These are phyloP conservation scores for Chloroidium sp. DNA, from an alignment of 163 green algal genomes.

Conservation along the genomic window DNA sequence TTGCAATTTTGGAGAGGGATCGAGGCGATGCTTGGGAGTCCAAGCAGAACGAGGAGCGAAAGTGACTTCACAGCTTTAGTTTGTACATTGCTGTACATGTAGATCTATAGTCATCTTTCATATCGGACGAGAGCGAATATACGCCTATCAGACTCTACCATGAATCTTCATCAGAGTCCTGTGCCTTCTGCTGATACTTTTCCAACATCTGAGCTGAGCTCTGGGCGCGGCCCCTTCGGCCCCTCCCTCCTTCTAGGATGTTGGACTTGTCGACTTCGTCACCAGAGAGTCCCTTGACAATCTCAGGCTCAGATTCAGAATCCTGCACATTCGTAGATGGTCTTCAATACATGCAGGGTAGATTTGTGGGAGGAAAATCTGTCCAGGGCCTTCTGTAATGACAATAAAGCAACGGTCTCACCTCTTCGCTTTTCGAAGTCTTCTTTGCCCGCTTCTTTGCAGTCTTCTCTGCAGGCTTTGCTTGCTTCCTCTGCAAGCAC, in stretches of 20 bases:
- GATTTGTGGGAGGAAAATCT: not conserved
- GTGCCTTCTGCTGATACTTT: constrained; percentile 11
- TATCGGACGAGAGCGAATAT: too few species aligned
- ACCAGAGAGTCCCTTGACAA: constrained; percentile 30
- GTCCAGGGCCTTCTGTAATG: not conserved
- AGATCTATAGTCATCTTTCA: too few species aligned
- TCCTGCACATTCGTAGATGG: not conserved
- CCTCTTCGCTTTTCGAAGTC: too few species aligned
- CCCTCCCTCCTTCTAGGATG: constrained; percentile 29
- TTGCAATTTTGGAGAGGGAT: constrained; percentile 20
- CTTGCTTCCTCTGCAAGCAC: too few species aligned
- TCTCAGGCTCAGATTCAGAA: constrained; percentile 22
- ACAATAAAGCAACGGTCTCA: too few species aligned
- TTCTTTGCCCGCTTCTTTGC: too few species aligned
- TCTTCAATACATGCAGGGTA: not conserved
- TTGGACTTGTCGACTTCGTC: constrained; percentile 53
- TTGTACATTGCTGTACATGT: too few species aligned
- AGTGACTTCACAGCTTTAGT: too few species aligned
- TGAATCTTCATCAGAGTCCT: constrained; percentile 20
- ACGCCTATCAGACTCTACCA: not conserved
- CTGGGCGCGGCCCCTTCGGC: constrained; percentile 21
- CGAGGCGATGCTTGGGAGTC: constrained; percentile 14
- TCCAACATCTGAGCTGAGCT: not conserved
- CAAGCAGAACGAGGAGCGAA: not conserved
- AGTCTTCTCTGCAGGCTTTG: too few species aligned